These are phyloP conservation scores for Leishmania tropica DNA, from an alignment of 208 protist species.

Conservation along the genomic window DNA sequence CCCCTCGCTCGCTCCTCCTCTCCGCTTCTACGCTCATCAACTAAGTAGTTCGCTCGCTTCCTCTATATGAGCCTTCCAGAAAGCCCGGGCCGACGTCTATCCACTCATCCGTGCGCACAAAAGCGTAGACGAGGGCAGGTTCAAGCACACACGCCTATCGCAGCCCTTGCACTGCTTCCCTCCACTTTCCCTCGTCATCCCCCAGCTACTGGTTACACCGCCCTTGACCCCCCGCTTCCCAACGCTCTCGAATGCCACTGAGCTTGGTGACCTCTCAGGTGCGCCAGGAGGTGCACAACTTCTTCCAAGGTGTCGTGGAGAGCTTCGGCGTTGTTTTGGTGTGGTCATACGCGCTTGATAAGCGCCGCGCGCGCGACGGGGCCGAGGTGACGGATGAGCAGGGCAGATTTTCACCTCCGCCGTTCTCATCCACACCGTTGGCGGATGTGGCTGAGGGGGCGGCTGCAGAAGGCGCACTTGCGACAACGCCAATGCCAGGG, in stretches of 20 bases:
- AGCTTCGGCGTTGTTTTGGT: constrained; percentile 26
- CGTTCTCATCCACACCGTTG: background rate
- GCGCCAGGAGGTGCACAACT: constrained; percentile 18
- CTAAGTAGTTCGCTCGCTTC: background rate
- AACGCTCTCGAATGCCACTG: background rate
- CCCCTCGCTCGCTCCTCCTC: background rate
- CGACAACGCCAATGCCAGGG: background rate
- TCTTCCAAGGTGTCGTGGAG: constrained; percentile 31
- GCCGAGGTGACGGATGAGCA: background rate
- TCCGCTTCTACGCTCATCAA: background rate
- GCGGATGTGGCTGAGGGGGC: background rate
- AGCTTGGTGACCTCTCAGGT: constrained; percentile 6
- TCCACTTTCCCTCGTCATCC: background rate
- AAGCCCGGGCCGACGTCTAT: background rate
- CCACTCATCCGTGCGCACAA: background rate
- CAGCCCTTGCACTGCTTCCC: background rate
- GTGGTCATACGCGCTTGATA: background rate
- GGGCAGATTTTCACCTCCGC: background rate
- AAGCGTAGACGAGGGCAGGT: background rate
- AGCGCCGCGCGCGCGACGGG: background rate
- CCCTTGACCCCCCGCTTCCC: background rate
- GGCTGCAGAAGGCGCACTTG: background rate
- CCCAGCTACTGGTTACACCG: background rate
- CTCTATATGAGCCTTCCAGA: background rate
- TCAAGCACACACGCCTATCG: background rate